phyloP scores from a whole-genome alignment of 495 filamentous ascomycete species.

The Halenospora varia region DNA sequence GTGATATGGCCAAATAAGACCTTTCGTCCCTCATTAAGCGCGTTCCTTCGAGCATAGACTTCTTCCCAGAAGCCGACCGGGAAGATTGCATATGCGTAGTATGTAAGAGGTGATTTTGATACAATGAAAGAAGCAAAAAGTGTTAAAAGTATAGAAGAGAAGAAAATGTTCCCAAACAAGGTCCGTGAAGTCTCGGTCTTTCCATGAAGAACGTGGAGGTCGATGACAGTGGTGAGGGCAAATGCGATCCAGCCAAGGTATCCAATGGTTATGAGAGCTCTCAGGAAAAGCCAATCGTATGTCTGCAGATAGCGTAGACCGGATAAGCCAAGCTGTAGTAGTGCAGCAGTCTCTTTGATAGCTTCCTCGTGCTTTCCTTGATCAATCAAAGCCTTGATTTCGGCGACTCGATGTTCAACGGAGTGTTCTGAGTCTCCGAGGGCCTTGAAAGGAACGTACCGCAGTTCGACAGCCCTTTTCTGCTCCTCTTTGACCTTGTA shows the following conservation, averaged over 20 bases:
- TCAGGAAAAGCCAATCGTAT: slow-evolving; percentile 93
- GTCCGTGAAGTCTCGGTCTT: slow-evolving; percentile 62
- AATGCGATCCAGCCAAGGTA: slow-evolving; percentile 98
- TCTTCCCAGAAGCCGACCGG: slow-evolving; percentile 97
- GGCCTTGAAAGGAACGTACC: slow-evolving; percentile 67
- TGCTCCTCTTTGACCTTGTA: slow-evolving; percentile 91
- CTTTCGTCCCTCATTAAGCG: slow-evolving; percentile 62
- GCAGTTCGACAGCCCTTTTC: slow-evolving; percentile 69
- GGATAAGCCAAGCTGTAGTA: slow-evolving; percentile 73
- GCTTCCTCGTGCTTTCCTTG: slow-evolving; percentile 63
- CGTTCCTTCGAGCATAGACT: slow-evolving; percentile 73
- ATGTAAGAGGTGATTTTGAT: slow-evolving; percentile 76
- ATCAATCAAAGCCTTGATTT: slow-evolving; percentile 65
- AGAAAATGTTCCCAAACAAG: slow-evolving; percentile 54
- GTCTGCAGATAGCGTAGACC: slow-evolving; percentile 94
- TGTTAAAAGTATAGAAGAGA: slow-evolving; percentile 68
- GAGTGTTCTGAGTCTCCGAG: slow-evolving; percentile 58
- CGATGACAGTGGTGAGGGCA: slow-evolving; percentile 85
- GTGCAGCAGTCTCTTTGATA: slow-evolving; percentile 66
- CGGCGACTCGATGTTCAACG: slow-evolving; percentile 61
- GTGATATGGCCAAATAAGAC: slow-evolving; percentile 65
- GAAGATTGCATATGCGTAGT: slow-evolving; percentile 91
- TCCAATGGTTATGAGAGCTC: slow-evolving; percentile 86
- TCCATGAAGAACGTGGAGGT: slow-evolving; percentile 82
- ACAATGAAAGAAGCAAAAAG: slow-evolving; percentile 76